These are phyloP conservation scores for Peniophora sp. DNA, from an alignment of 1,284 basidiomycete genomes.

Conservation along the genomic window DNA sequence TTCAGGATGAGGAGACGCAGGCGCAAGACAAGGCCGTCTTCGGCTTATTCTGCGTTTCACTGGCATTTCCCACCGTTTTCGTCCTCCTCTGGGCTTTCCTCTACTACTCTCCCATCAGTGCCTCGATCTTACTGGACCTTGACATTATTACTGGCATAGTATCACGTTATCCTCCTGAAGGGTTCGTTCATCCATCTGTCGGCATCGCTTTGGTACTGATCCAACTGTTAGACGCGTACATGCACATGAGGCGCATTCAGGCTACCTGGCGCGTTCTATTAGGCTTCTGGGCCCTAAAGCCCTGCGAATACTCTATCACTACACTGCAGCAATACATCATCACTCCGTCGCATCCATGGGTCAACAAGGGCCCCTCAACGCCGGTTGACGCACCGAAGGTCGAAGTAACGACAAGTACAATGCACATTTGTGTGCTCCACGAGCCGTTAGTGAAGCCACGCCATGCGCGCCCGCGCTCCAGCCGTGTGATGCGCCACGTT, in stretches of 20 bases:
- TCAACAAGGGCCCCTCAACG: conserved; percentile 25
- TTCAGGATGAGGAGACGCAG: conserved; percentile 83
- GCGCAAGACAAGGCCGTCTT: conserved; percentile 90
- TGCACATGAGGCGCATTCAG: conserved; percentile 72
- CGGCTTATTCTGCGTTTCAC: conserved; percentile 64
- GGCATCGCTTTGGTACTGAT: conserved; percentile 16
- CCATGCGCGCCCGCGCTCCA: conserved; percentile 58
- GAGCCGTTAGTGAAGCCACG: conserved; percentile 36
- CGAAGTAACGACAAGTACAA: too few species aligned
- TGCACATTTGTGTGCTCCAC: conserved; percentile 5
- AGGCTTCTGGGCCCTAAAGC: conserved; percentile 79
- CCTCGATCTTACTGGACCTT: conserved; percentile 22
- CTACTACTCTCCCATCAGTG: conserved; percentile 56
- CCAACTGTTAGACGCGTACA: conserved; percentile 60
- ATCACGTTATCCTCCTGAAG: conserved; percentile 75
- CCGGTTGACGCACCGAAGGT: too few species aligned
- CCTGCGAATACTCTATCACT: conserved; percentile 65
- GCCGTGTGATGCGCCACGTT: conserved; percentile 79
- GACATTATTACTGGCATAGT: conserved; percentile 74
- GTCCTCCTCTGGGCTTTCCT: conserved; percentile 77
- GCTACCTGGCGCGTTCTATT: conserved; percentile 75
- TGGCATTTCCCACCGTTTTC: conserved; percentile 79
- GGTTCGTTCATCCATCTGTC: conserved; percentile 33
- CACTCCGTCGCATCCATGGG: conserved; percentile 64
- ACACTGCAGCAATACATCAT: conserved; percentile 69